Conservation (phyloP, 2,329 filamentous ascomycete species). For the Scytalidium sp. region DNA sequence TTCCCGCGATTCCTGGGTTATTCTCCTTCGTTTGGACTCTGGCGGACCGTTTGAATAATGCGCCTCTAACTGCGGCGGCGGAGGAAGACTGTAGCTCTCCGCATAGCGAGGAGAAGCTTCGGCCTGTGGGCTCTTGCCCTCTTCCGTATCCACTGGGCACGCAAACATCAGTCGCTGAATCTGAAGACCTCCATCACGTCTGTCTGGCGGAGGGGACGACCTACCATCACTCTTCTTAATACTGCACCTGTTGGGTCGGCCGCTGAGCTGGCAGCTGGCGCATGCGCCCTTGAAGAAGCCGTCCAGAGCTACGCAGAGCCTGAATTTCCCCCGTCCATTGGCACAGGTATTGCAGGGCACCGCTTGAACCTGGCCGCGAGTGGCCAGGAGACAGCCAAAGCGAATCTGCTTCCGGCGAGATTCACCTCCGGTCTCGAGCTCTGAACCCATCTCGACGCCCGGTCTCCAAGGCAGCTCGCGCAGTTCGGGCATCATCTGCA, state of each 20-base stretch:
- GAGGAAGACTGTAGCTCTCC: neutral
- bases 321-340: constrained; percentile 28
- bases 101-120: neutral
- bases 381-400: constrained; percentile 28
- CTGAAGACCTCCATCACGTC: neutral
- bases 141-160: neutral
- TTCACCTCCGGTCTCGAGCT: constrained; percentile 28
- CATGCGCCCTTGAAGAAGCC: constrained; percentile 31
- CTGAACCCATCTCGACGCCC: constrained; percentile 24
- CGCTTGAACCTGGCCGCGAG: constrained; percentile 22
- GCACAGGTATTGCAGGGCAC: constrained; percentile 25
- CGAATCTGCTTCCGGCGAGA: constrained; percentile 28
- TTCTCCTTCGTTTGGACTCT: neutral
- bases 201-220: too few relatives aligned
- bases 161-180: neutral
- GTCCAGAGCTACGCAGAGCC: constrained; percentile 25
- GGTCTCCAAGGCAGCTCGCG: constrained; percentile 26
- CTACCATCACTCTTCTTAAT: constrained; percentile 28
- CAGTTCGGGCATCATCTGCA: constrained; percentile 26
- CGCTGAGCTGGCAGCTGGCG: constrained; percentile 28
- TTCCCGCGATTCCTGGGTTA: neutral
- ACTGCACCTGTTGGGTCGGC: constrained; percentile 26
- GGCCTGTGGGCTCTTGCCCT: neutral
- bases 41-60: neutral
- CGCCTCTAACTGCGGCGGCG: neutral